A percentile compares a stretch with the other conserved stretches of the same genome.
These are phyloP conservation scores for Oryza officinalis DNA, from an alignment of 176 grass and related monocot species.

Conservation along the genomic window DNA sequence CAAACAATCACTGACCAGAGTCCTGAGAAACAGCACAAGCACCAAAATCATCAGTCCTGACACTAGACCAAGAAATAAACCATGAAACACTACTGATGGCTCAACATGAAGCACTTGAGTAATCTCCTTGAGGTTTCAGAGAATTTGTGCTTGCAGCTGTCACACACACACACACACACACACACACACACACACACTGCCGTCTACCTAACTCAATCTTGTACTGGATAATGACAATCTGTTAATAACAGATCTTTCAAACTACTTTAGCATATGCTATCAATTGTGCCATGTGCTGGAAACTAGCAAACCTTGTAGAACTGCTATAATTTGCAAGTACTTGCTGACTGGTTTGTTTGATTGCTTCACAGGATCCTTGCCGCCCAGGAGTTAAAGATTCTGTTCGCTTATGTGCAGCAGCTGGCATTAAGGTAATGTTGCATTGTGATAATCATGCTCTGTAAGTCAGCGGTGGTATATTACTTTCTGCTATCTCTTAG, in stretches of 20 bases:
- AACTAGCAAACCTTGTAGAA: constrained; percentile 4
- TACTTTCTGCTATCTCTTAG: constrained; percentile 8
- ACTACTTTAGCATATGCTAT: not conserved
- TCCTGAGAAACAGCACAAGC: not conserved
- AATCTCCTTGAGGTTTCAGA: not conserved
- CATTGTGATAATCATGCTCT: not conserved
- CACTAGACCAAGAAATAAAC: not conserved
- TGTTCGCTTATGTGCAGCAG: constrained; percentile 60
- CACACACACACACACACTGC: not conserved
- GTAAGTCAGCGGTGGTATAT: not conserved
- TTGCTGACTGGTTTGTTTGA: constrained; percentile 12
- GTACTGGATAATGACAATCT: not conserved
- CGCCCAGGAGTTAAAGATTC: constrained; percentile 80
- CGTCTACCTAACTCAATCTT: not conserved
- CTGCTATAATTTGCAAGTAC: not conserved
- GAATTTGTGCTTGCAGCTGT: not conserved
- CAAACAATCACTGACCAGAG: not conserved
- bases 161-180: not conserved
- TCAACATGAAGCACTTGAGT: not conserved
- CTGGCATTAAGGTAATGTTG: constrained; percentile 77
- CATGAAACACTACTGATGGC: not conserved
- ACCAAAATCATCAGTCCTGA: not conserved
- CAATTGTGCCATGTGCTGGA: not conserved
- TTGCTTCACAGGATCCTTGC: constrained; percentile 80
- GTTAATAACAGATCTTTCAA: not conserved